Percentiles rank a stretch among this genome's conserved stretches.
Evolutionary conservation across 2,329 filamentous ascomycete genomes (phyloP).

Genomic region (Lithohypha guttulata): DNA sequence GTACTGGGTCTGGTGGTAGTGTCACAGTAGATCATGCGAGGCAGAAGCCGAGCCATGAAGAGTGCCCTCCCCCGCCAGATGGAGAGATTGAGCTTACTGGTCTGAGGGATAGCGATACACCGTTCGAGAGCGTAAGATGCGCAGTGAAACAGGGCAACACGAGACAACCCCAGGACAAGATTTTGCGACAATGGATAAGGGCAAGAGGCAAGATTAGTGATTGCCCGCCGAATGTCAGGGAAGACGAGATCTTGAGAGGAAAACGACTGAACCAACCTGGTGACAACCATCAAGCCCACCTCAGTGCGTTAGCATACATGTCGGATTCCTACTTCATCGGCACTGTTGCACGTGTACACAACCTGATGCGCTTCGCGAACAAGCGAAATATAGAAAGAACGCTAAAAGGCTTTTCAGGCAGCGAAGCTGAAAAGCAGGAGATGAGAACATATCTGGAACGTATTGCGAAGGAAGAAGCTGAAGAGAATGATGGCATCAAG

Average conservation of each 20-base stretch:
- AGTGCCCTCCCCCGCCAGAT: constrained; percentile 28
- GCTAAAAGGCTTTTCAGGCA: constrained; percentile 31
- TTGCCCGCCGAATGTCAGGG: constrained; percentile 17
- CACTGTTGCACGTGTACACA: constrained; percentile 70
- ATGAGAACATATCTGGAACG: constrained; percentile 32
- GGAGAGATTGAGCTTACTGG: neutral
- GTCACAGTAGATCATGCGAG: constrained; percentile 54
- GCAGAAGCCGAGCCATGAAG: constrained; percentile 42
- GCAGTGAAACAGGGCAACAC: constrained; percentile 27
- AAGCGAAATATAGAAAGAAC: constrained; percentile 34
- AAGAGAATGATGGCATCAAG: constrained; percentile 27
- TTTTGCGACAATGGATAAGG: constrained; percentile 46
- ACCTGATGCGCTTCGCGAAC: constrained; percentile 61
- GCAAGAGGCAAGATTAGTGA: constrained; percentile 25
- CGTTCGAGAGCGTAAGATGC: constrained; percentile 35
- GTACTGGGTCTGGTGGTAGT: constrained; percentile 47
- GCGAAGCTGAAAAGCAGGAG: constrained; percentile 33
- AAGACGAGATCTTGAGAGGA: constrained; percentile 14
- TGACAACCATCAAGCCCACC: constrained; percentile 25
- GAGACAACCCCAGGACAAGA: constrained; percentile 51
- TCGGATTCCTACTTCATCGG: constrained; percentile 89
- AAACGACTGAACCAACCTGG: constrained; percentile 12
- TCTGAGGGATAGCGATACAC: constrained; percentile 11
- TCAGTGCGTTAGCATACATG: constrained; percentile 85
- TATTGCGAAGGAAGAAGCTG: constrained; percentile 32